Percentiles rank a stretch among this genome's conserved stretches.
Evolutionary conservation across 768 basidiomycete genomes (phyloP).

Genomic region (Austroboletus festivus): DNA sequence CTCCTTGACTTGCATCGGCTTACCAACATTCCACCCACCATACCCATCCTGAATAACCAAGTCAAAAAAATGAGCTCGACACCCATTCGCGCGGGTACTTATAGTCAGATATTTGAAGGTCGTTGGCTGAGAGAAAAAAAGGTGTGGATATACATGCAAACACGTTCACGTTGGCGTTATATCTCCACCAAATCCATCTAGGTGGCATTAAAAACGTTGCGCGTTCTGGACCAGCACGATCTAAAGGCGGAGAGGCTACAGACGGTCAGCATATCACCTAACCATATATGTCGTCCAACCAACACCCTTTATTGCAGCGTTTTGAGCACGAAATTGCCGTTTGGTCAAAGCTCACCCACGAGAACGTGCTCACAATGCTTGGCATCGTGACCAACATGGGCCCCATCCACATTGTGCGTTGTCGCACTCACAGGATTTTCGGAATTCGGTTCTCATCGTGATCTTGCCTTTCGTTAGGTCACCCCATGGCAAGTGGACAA

Average conservation of each 20-base stretch:
- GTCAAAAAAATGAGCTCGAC: conserved; percentile 34
- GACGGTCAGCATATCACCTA: conserved; percentile 11
- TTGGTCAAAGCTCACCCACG: conserved; percentile 50
- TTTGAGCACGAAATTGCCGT: conserved; percentile 55
- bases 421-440: not conserved
- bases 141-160: conserved; percentile 34
- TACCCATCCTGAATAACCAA: conserved; percentile 54
- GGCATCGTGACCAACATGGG: conserved; percentile 56
- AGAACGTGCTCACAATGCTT: conserved; percentile 47
- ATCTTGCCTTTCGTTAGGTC: conserved; percentile 36
- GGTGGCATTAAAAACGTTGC: conserved; percentile 58
- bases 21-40: conserved; percentile 52
- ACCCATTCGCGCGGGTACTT: conserved; percentile 49
- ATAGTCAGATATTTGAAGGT: conserved; percentile 55
- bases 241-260: conserved; percentile 41
- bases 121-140: conserved; percentile 54
- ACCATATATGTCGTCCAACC: not conserved
- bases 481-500: conserved; percentile 64
- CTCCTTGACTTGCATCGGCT: conserved; percentile 45
- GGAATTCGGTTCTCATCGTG: too few relatives aligned
- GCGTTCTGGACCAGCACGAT: conserved; percentile 44
- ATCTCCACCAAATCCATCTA: conserved; percentile 15
- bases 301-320: conserved; percentile 34
- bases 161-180: not conserved
- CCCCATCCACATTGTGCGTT: conserved; percentile 46